These are phyloP conservation scores for Dittrichia graveolens DNA, from an alignment of 129 eudicot genomes.

Conservation along the genomic window DNA sequence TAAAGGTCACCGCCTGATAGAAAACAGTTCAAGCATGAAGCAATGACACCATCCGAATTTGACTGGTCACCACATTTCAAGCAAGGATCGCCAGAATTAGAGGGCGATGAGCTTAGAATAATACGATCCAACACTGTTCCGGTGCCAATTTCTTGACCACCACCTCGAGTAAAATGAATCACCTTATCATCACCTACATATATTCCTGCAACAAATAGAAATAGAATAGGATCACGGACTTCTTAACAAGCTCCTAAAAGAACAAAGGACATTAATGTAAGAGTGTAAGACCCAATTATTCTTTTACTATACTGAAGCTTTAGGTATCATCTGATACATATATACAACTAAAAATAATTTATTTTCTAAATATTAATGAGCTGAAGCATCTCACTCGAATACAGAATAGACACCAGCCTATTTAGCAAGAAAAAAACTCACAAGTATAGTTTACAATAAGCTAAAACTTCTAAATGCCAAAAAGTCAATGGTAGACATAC, in stretches of 20 bases:
- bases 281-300: too few relatives aligned
- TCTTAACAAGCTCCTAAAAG: too few relatives aligned
- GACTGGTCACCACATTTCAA: conserved; percentile 80
- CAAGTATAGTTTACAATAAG: too few relatives aligned
- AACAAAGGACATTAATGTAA: too few relatives aligned
- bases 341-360: too few relatives aligned
- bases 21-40: conserved; percentile 92
- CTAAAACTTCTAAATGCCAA: neutral
- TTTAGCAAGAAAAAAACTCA: too few relatives aligned
- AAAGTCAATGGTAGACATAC: neutral
- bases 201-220: conserved; percentile 59
- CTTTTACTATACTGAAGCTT: too few relatives aligned
- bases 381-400: too few relatives aligned
- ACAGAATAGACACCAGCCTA: too few relatives aligned
- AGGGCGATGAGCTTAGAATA: conserved; percentile 68
- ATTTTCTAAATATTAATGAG: too few relatives aligned
- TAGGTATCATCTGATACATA: too few relatives aligned
- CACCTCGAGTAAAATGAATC: conserved; percentile 90
- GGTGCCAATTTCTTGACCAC: conserved; percentile 94
- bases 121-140: conserved; percentile 80
- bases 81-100: conserved; percentile 60
- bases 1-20: conserved; percentile 79
- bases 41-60: conserved; percentile 64
- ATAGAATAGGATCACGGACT: neutral
- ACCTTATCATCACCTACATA: conserved; percentile 79